Percentiles rank a stretch among this genome's conserved stretches.
Conservation (phyloP, 2,329 filamentous ascomycete species). For the Aspergillus sp. region DNA sequence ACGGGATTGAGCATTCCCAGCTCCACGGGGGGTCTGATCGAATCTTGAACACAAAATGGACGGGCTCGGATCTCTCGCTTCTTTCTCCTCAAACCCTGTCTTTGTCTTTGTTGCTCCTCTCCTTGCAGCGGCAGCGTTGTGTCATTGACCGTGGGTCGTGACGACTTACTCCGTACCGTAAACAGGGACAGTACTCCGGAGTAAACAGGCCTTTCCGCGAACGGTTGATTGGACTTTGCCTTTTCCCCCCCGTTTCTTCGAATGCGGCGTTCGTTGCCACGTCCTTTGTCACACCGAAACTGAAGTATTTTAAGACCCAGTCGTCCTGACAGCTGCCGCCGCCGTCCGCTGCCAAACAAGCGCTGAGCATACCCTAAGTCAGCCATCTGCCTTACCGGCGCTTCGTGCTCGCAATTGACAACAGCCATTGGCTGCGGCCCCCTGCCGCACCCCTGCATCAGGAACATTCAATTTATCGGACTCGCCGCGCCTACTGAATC, state of each 20-base stretch:
- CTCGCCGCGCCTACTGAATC: conserved; percentile 15
- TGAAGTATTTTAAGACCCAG: conserved; percentile 5
- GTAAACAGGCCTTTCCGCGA: no score
- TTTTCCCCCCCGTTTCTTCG: no score
- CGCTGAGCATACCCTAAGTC: conserved; percentile 7
- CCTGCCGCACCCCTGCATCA: conserved; percentile 2
- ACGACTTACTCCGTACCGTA: no score
- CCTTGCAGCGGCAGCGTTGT: no score
- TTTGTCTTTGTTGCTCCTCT: no score
- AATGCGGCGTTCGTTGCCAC: no score
- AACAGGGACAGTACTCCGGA: no score
- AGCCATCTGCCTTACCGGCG: conserved; percentile 13
- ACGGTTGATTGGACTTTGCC: no score
- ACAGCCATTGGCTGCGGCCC: conserved; percentile 10
- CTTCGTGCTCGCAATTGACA: conserved; percentile 8
- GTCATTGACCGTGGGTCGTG: no score
- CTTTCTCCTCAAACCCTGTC: conserved; percentile 3
- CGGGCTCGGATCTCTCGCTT: background rate
- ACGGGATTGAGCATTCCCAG: background rate
- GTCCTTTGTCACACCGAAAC: no score
- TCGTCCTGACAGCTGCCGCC: conserved; percentile 5
- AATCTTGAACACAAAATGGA: background rate
- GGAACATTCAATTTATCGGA: conserved; percentile 11
- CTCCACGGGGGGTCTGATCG: background rate
- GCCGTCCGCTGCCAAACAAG: conserved; percentile 10